phyloP scores from a whole-genome alignment of 768 basidiomycete genomes.

The Phylloporus scabripes region DNA sequence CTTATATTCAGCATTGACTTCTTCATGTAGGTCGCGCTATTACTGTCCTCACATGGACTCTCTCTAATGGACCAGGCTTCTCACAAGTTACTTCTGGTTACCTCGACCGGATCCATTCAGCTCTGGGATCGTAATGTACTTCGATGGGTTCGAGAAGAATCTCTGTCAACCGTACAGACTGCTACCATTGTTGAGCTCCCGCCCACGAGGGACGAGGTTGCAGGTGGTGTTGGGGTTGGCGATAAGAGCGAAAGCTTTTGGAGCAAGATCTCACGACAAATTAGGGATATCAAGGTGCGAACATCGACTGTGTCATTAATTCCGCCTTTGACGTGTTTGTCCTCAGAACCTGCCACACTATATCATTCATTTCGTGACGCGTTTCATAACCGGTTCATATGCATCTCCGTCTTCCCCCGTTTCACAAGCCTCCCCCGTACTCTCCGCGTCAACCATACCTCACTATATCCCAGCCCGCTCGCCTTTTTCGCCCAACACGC shows the following conservation, averaged over 20 bases:
- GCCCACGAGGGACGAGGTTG: slow-evolving; percentile 36
- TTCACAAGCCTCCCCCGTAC: slow-evolving; percentile 11
- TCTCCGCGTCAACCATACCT: slow-evolving; percentile 14
- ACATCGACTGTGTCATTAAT: neutral
- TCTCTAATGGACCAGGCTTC: slow-evolving; percentile 34
- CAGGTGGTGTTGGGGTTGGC: slow-evolving; percentile 3
- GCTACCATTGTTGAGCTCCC: slow-evolving; percentile 78
- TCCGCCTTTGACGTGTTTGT: neutral
- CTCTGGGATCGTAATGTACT: slow-evolving; percentile 58
- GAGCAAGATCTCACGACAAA: slow-evolving; percentile 49
- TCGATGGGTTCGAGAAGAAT: slow-evolving; percentile 80
- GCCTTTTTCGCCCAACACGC: slow-evolving; percentile 31
- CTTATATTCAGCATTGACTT: neutral
- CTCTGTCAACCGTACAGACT: slow-evolving; percentile 55
- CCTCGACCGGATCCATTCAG: slow-evolving; percentile 73
- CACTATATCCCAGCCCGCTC: slow-evolving; percentile 16
- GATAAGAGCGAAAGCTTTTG: slow-evolving; percentile 41
- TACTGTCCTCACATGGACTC: slow-evolving; percentile 37
- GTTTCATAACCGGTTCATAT: slow-evolving; percentile 68
- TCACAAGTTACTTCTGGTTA: slow-evolving; percentile 47
- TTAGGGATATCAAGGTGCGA: slow-evolving; percentile 52
- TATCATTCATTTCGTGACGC: slow-evolving; percentile 55
- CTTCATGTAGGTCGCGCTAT: slow-evolving; percentile 44
- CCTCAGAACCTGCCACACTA: slow-evolving; percentile 69
- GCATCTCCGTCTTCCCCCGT: slow-evolving; percentile 40